phyloP scores from a whole-genome alignment of 805 yeast genomes.

The Starmerella bombi region DNA sequence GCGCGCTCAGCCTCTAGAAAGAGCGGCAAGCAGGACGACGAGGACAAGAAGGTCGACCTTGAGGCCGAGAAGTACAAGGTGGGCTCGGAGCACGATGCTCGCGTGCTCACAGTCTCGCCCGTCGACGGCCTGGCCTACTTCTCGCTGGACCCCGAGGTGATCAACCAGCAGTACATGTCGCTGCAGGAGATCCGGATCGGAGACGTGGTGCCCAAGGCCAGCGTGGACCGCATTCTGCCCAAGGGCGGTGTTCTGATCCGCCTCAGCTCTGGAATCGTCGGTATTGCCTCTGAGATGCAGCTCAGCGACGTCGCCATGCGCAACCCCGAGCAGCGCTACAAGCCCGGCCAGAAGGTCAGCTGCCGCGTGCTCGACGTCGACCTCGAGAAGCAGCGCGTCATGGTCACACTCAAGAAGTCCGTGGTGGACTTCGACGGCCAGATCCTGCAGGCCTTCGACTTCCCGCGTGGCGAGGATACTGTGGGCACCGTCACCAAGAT shows the following conservation, averaged over 20 bases:
- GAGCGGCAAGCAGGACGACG: constrained; percentile 26
- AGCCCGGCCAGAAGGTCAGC: constrained; percentile 66
- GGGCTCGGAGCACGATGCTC: constrained; percentile 60
- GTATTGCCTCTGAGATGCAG: constrained; percentile 58
- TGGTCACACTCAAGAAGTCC: constrained; percentile 70
- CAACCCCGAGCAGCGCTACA: constrained; percentile 86
- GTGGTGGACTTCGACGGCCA: constrained; percentile 43
- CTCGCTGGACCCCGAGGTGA: constrained; percentile 52
- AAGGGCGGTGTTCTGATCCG: constrained; percentile 57
- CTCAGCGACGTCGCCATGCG: constrained; percentile 72
- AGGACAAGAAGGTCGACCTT: constrained; percentile 23
- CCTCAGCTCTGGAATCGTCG: constrained; percentile 49
- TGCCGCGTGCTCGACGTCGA: constrained; percentile 32
- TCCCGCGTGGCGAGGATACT: constrained; percentile 42
- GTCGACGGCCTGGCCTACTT: constrained; percentile 56
- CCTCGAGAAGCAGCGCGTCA: constrained; percentile 35
- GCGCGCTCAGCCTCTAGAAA: constrained; percentile 5
- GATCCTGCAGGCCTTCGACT: constrained; percentile 34
- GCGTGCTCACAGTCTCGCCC: constrained; percentile 57
- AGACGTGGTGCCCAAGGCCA: constrained; percentile 41
- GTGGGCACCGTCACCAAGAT: constrained; percentile 64
- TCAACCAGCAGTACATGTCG: constrained; percentile 54
- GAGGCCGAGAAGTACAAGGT: constrained; percentile 15
- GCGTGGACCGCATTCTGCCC: constrained; percentile 43
- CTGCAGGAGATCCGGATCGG: constrained; percentile 69